Evolutionary conservation across 169 alveolate species (phyloP).

Genomic region (Eimeria tenella): DNA sequence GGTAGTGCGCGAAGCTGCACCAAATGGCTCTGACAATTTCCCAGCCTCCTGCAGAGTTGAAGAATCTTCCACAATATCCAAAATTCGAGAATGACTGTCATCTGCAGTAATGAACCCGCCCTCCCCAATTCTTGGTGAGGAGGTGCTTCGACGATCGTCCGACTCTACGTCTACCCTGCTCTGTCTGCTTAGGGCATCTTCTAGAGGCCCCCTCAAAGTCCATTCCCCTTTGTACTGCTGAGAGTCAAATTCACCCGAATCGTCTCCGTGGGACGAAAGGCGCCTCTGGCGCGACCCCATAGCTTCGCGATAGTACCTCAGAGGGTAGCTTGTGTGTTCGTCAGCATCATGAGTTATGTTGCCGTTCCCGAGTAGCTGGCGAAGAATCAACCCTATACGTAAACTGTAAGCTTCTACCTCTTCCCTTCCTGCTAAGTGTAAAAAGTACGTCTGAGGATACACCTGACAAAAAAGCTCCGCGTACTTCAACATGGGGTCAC

Average conservation of each 20-base stretch:
- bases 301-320: neutral
- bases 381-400: neutral
- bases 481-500: conserved; percentile 5
- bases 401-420: conserved; percentile 29
- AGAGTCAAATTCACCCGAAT: neutral
- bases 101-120: conserved; percentile 4
- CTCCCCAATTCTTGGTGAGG: neutral
- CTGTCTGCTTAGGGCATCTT: neutral
- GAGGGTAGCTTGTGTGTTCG: neutral
- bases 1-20: too few relatives aligned
- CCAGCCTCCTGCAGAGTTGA: neutral
- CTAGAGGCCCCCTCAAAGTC: neutral
- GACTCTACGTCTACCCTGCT: neutral
- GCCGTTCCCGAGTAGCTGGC: neutral
- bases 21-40: too few relatives aligned
- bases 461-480: conserved; percentile 21
- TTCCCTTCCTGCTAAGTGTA: neutral
- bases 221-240: neutral
- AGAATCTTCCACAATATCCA: neutral
- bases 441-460: conserved; percentile 31
- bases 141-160: neutral
- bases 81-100: neutral
- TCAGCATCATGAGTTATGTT: neutral
- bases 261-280: neutral
- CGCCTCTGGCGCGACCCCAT: conserved; percentile 15